These are phyloP conservation scores for Rhododendron williamsianum DNA, from an alignment of 148 eudicot genomes.

Conservation along the genomic window DNA sequence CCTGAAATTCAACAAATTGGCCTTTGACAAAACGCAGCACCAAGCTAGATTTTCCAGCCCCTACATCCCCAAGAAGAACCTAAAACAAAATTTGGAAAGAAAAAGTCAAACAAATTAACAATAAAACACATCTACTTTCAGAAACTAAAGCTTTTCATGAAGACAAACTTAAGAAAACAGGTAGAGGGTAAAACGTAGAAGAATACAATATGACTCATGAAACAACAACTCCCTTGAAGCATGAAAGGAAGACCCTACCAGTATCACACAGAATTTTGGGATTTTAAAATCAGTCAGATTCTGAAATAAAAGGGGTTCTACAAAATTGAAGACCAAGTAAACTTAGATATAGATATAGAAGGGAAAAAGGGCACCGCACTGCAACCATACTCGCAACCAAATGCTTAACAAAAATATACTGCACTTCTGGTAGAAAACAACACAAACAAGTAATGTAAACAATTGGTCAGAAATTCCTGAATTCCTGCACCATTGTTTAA, in stretches of 20 bases:
- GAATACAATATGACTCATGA: background rate
- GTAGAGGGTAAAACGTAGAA: background rate
- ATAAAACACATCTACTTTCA: background rate
- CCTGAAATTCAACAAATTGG: constrained; percentile 34
- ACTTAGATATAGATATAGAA: too few species aligned
- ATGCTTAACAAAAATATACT: background rate
- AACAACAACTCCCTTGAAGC: background rate
- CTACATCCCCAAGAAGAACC: constrained; percentile 37
- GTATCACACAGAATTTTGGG: background rate
- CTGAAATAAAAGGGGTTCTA: background rate
- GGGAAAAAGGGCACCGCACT: background rate
- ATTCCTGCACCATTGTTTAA: background rate
- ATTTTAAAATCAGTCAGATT: background rate
- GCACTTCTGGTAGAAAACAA: background rate
- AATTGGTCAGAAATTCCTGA: background rate
- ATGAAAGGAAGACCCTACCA: background rate
- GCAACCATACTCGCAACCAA: background rate
- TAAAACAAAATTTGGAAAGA: background rate
- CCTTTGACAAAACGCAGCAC: constrained; percentile 35
- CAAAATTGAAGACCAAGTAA: background rate
- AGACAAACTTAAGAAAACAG: background rate
- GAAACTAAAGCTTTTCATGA: background rate
- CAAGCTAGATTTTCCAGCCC: constrained; percentile 35
- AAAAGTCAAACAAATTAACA: background rate
- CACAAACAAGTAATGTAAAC: background rate